Evolutionary conservation across 2,329 filamentous ascomycete genomes (phyloP), one percentile per base, ranked within the genome.

Genomic region (Aspergillus vadensis): DNA sequence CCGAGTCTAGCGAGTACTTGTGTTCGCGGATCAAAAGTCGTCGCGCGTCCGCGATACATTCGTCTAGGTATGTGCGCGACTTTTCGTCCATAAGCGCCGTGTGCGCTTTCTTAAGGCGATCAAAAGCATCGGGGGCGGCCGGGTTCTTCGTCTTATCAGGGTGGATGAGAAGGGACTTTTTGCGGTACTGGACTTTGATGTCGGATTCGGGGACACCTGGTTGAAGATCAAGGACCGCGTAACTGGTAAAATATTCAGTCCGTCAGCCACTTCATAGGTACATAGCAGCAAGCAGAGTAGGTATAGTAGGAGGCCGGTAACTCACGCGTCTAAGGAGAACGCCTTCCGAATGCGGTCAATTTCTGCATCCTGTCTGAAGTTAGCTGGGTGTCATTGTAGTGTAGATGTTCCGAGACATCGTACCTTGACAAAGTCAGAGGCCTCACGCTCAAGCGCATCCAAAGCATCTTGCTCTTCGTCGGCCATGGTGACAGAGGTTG

Each of bases 91-190:
- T 89, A 4, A 99, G 86, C 69, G 91, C 87, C 2, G 88, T 90
- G 74, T 98, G 92, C 0, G 95, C 95, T 79, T 98, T 97, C 73
- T 97, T 97, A 27, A 99, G 85, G 9, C 94, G 88, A 79, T 99
- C 95, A 74, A 99, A 99, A 66, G 95, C 95, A 71, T 98, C 95
- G 3, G 95, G 94, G 0, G 95, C 95, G 52, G 83, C 86, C 0
- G 92, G 89, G 74, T 99, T 98, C 72, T 88, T 88, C 59, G 95
- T 97, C 78, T 99, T 99, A 82, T 99, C 95, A 6, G 95, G 95
- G 81, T 99, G 95, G 81, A 99, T 98, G 52, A 99, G 88, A 59
- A 99, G 88, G n/a, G 95, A 99, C 79, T 97, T 98, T 71, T 92
- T 93, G 82, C 95, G 93, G 81, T 98, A 99, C 67, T 86, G 86